phyloP scores from a whole-genome alignment of 768 basidiomycete genomes.

The Tephrocybe sp. region DNA sequence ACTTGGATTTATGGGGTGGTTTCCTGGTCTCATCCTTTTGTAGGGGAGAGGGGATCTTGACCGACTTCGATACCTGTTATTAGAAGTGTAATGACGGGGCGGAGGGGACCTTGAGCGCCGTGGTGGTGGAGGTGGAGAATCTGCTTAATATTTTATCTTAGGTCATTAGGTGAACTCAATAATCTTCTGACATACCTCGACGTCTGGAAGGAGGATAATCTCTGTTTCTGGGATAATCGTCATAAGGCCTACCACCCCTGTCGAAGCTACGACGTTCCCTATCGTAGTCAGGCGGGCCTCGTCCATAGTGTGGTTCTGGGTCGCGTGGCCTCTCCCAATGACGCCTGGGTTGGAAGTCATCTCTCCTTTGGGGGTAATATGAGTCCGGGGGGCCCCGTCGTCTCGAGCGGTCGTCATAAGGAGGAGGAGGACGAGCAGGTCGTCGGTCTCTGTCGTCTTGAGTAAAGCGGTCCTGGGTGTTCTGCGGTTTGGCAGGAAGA shows the following conservation, averaged over 20 bases:
- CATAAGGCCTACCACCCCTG: constrained; percentile 10
- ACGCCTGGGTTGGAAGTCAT: constrained; percentile 17
- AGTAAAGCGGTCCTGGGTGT: constrained; percentile 15
- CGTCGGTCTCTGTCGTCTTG: constrained; percentile 28
- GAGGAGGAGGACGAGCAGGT: constrained; percentile 20
- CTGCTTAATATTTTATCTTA: neutral
- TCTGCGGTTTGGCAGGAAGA: constrained; percentile 38
- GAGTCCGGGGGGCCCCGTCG: constrained; percentile 19
- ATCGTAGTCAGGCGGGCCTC: constrained; percentile 13
- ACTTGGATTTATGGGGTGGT: constrained; percentile 24
- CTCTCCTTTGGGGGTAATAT: constrained; percentile 25
- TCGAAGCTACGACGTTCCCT: constrained; percentile 17
- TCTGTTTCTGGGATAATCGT: constrained; percentile 23
- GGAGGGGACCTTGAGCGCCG: constrained; percentile 25
- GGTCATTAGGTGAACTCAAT: neutral
- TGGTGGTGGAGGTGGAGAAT: neutral
- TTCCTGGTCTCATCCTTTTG: constrained; percentile 23
- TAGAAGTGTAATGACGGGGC: constrained; percentile 5
- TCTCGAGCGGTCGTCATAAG: constrained; percentile 11
- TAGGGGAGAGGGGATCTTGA: constrained; percentile 18
- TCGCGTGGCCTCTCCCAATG: constrained; percentile 15
- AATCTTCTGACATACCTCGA: constrained; percentile 11
- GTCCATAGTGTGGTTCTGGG: constrained; percentile 9
- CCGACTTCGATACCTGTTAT: constrained; percentile 23
- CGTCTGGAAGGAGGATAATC: constrained; percentile 13